Conservation (phyloP, 23 red algal genomes). For the Agarophyton chilense region DNA sequence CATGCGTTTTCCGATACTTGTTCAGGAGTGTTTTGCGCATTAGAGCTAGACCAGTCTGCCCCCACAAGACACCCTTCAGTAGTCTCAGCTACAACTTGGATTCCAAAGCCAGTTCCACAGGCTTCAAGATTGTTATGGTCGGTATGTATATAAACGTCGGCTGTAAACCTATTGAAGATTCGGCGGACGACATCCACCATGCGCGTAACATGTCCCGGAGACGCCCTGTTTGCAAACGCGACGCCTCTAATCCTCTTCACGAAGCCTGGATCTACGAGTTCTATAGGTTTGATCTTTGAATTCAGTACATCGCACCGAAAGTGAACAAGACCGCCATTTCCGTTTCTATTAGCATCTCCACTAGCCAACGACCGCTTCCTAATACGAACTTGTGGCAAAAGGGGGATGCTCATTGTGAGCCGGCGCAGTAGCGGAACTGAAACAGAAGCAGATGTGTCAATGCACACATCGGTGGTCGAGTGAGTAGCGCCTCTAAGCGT, state of each 20-base stretch:
- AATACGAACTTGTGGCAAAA: conserved; percentile 45
- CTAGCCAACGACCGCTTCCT: conserved; percentile 27
- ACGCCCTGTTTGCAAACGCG: conserved; percentile 64
- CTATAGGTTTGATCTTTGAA: conserved; percentile 54
- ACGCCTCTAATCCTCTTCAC: conserved; percentile 86
- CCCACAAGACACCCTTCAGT: conserved; percentile 76
- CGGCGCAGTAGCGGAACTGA: conserved; percentile 79
- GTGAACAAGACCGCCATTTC: conserved; percentile 46
- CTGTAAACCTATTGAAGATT: conserved; percentile 58
- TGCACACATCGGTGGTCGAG: conserved; percentile 37
- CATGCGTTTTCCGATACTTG: conserved; percentile 44
- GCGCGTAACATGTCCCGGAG: conserved; percentile 47
- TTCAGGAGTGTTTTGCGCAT: conserved; percentile 14
- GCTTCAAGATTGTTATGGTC: conserved; percentile 53
- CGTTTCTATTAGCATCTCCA: background rate
- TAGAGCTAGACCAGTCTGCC: conserved; percentile 60
- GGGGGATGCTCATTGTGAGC: conserved; percentile 42
- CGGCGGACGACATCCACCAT: conserved; percentile 71
- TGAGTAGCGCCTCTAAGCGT: conserved; percentile 78
- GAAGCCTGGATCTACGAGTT: conserved; percentile 70
- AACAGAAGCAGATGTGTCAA: conserved; percentile 71
- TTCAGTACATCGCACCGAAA: conserved; percentile 72
- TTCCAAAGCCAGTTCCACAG: conserved; percentile 67
- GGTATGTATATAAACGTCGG: conserved; percentile 85
- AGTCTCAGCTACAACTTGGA: conserved; percentile 76